Percentiles rank a stretch among this genome's conserved stretches.
Conservation (phyloP, 2,329 filamentous ascomycete genomes). For the Zymoseptoria passerinii region DNA sequence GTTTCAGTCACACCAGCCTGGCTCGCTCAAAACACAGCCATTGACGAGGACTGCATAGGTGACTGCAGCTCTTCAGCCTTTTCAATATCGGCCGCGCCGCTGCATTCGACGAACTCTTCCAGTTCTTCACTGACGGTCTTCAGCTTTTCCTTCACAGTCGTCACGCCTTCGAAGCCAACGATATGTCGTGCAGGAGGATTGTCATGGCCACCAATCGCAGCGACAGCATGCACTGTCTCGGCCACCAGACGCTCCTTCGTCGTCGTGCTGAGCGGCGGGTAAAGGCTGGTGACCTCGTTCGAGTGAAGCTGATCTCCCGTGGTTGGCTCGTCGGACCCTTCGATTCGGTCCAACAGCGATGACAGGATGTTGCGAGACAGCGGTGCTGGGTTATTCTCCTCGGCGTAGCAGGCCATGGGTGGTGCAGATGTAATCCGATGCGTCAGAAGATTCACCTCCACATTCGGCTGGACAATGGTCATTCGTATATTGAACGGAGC, state of each 20-base stretch:
- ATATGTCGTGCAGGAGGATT: conserved; percentile 93
- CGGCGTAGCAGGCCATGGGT: conserved; percentile 61
- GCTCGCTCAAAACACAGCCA: not conserved
- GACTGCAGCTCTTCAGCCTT: conserved; percentile 6
- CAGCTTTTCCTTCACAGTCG: conserved; percentile 87
- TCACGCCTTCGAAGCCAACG: conserved; percentile 79
- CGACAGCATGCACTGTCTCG: conserved; percentile 85
- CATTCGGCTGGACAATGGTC: conserved; percentile 90
- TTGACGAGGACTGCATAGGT: not conserved
- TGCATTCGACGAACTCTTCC: conserved; percentile 91
- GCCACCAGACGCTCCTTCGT: conserved; percentile 67
- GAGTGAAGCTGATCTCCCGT: conserved; percentile 41
- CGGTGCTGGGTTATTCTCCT: conserved; percentile 64
- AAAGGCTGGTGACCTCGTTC: conserved; percentile 55
- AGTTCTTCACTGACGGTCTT: conserved; percentile 94
- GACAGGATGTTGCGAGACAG: conserved; percentile 75
- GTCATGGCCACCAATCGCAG: conserved; percentile 87
- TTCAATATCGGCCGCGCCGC: conserved; percentile 68
- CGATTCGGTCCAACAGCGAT: conserved; percentile 66
- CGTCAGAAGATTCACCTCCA: conserved; percentile 80
- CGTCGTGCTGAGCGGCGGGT: conserved; percentile 60
- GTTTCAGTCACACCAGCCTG: not conserved
- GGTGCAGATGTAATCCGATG: conserved; percentile 82
- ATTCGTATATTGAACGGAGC: conserved; percentile 93
- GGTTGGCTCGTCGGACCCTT: conserved; percentile 31